Evolutionary conservation across 768 basidiomycete genomes (phyloP).

Genomic region (Cubamyces lactineus): DNA sequence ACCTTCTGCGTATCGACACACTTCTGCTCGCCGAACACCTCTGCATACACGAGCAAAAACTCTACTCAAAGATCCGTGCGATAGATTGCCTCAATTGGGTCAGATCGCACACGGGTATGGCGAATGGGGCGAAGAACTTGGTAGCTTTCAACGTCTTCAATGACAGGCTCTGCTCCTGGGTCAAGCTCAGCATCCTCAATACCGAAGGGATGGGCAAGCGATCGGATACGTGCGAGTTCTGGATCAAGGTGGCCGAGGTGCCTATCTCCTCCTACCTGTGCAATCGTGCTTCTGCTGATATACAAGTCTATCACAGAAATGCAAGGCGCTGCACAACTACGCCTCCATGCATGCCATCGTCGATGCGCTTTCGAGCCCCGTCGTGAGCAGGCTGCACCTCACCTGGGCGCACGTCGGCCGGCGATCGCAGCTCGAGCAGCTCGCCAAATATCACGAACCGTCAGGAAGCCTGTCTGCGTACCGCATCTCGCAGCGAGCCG

Average conservation of each 20-base stretch:
- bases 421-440: constrained; percentile 51
- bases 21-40: constrained; percentile 79
- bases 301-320: constrained; percentile 54
- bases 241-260: constrained; percentile 82
- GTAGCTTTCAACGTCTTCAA: constrained; percentile 59
- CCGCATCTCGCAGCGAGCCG: constrained; percentile 46
- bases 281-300: background rate
- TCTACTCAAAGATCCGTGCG: constrained; percentile 70
- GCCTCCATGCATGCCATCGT: constrained; percentile 70
- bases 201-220: constrained; percentile 54
- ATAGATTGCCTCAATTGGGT: constrained; percentile 76
- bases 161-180: constrained; percentile 68
- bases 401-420: constrained; percentile 70
- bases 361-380: constrained; percentile 61
- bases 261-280: constrained; percentile 20
- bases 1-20: constrained; percentile 67
- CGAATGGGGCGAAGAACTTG: constrained; percentile 46
- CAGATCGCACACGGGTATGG: constrained; percentile 39
- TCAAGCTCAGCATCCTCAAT: constrained; percentile 62
- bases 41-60: constrained; percentile 69
- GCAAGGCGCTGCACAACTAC: constrained; percentile 63
- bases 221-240: constrained; percentile 65
- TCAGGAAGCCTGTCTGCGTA: constrained; percentile 60
- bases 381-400: constrained; percentile 57
- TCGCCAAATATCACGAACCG: constrained; percentile 62